Conservation (phyloP, 2,329 filamentous ascomycete genomes). For the Fusarium bulbicola region DNA sequence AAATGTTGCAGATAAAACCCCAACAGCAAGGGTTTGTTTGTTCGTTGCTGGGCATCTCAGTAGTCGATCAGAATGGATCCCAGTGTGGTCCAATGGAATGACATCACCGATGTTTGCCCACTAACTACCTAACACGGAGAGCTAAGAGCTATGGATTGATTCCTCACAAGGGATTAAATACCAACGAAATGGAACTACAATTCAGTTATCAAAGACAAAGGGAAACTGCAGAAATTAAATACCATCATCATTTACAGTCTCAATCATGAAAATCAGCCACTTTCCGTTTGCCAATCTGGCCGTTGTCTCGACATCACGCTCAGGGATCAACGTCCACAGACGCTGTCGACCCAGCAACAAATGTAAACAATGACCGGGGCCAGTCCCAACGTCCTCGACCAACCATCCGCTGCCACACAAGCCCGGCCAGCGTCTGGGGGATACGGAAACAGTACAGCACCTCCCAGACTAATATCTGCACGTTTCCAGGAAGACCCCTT, state of each 20-base stretch:
- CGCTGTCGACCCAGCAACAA: constrained; percentile 48
- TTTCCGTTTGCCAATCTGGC: constrained; percentile 16
- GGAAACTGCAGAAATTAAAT: neutral
- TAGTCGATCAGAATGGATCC: neutral
- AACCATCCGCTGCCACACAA: constrained; percentile 45
- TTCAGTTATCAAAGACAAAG: constrained; percentile 5
- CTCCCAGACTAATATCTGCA: constrained; percentile 35
- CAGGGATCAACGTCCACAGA: constrained; percentile 18
- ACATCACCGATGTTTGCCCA: constrained; percentile 29
- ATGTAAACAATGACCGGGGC: constrained; percentile 47
- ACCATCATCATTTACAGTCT: neutral
- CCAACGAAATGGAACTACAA: constrained; percentile 7
- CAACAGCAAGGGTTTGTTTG: neutral
- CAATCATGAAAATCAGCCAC: constrained; percentile 1
- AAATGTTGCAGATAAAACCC: neutral
- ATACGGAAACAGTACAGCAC: neutral
- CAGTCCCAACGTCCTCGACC: constrained; percentile 39
- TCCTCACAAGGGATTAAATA: constrained; percentile 11
- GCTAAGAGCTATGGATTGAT: constrained; percentile 2
- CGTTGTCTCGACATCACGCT: constrained; percentile 25
- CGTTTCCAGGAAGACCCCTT: constrained; percentile 35
- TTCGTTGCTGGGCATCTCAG: constrained; percentile 23
- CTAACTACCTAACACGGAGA: neutral
- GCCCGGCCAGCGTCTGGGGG: neutral
- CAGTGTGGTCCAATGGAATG: constrained; percentile 17